Evolutionary conservation across 73 alveolate genomes (phyloP).

Genomic region (Blepharisma stoltei): DNA sequence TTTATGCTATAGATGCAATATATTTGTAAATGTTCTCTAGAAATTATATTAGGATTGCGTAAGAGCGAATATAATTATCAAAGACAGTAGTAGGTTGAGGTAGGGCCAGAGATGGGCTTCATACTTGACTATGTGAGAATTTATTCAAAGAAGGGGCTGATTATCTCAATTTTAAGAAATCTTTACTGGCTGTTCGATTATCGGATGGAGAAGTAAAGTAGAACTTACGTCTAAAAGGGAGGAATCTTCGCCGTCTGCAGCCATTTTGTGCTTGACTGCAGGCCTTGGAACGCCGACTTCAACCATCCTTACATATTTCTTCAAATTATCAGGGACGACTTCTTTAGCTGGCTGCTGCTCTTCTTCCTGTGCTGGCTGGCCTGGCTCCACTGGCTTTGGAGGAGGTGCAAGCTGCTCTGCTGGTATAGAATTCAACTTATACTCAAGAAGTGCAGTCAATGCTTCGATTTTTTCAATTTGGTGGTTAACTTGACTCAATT

Average conservation of each 20-base stretch:
- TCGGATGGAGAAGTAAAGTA: too few relatives aligned
- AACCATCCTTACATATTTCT: neutral
- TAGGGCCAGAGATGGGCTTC: too few relatives aligned
- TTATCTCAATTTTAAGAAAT: too few relatives aligned
- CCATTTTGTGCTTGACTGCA: constrained; percentile 18
- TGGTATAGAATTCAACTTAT: constrained; percentile 19
- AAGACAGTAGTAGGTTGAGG: too few relatives aligned
- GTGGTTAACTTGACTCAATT: neutral
- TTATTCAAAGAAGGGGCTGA: too few relatives aligned
- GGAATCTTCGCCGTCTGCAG: constrained; percentile 18
- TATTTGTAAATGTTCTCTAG: too few relatives aligned
- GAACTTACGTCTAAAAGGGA: neutral
- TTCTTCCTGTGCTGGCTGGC: neutral
- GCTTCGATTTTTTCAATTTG: constrained; percentile 29
- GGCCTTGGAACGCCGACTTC: constrained; percentile 20
- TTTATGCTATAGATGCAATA: too few relatives aligned
- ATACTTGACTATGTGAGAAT: too few relatives aligned
- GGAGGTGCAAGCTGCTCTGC: constrained; percentile 21
- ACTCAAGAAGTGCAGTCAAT: constrained; percentile 17
- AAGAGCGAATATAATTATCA: too few relatives aligned
- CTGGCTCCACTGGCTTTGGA: neutral
- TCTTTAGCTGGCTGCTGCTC: constrained; percentile 4
- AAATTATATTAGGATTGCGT: too few relatives aligned
- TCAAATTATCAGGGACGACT: neutral
- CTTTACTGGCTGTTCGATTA: too few relatives aligned